Evolutionary conservation across 2,329 filamentous ascomycete genomes (phyloP).

Genomic region (Orbilia blumenaviensis): DNA sequence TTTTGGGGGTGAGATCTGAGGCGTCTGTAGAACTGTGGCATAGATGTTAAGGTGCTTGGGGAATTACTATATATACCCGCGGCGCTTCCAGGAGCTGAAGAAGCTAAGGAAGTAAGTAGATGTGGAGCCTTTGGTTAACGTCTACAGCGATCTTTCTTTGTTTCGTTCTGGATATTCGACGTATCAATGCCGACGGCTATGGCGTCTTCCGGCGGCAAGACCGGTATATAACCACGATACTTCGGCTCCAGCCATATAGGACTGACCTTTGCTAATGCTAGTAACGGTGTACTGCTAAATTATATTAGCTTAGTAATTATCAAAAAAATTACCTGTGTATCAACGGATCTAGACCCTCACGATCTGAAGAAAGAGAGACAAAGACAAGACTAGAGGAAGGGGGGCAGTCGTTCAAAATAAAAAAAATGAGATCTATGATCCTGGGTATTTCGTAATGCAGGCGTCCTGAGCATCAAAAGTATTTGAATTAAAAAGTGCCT

Average conservation of each 20-base stretch:
- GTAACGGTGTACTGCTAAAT: too few species aligned
- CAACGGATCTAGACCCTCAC: background rate
- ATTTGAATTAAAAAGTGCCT: constrained; percentile 45
- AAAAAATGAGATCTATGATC: constrained; percentile 8
- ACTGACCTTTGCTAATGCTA: too few species aligned
- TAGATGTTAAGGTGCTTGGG: background rate
- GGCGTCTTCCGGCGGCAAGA: too few species aligned
- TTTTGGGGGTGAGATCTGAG: too few species aligned
- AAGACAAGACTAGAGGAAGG: background rate
- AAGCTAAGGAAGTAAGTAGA: too few species aligned
- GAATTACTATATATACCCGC: constrained; percentile 15
- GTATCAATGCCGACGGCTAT: too few species aligned
- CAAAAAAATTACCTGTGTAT: too few species aligned
- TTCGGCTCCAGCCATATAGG: too few species aligned
- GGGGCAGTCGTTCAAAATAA: too few species aligned
- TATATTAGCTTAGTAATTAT: background rate
- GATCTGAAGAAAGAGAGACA: background rate
- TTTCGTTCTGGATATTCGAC: too few species aligned
- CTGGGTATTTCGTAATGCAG: constrained; percentile 33
- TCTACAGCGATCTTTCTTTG: too few species aligned
- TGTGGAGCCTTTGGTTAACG: background rate
- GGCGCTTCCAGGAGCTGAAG: background rate
- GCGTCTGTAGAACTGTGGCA: background rate
- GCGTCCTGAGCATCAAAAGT: constrained; percentile 25
- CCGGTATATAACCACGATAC: too few species aligned